Evolutionary conservation across 805 yeast genomes (phyloP), one percentile per base, ranked within the genome.

Genomic region (Wickerhamomyces silvicola): DNA sequence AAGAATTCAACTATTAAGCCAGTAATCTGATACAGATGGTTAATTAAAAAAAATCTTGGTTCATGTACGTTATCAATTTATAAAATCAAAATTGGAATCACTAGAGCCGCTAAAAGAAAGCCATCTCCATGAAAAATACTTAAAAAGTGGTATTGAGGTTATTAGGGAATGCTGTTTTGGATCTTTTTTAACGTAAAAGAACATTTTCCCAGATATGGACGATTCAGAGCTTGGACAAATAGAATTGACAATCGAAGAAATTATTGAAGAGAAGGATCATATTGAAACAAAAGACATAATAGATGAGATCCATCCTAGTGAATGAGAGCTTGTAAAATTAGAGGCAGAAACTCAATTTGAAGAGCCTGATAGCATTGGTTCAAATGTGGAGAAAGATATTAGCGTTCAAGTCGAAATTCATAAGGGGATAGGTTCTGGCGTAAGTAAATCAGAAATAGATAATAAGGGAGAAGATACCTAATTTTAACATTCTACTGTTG

Each of bases 121-220:
- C 32, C 70, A 69, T 30, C 58, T 73, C 4, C 57, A 63, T 24
- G 75, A 76, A 35, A 72, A 78, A 30, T 83, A 76, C 48, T 60
- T 88, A 35, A 87, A 86, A 45, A 65, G 94, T 42, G 80, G 75
- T 43, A 70, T 90, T 23, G 97, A 92, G 54, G 75, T 84, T 4
- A 75, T 85, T 36, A 69, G 98, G 52, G 97, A 88, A 52, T 81
- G 75, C 45, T 75, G 85, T 12, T 82, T 80, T 54, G 81, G 79
- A 18, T 76, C 92, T 1, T 63, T 85, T 3, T 71, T 81, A 35
- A 73, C 79, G 2, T 81, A 69, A 52, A 70, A 68, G 37, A 72
- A 84, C 5, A 70, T 82, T 1, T 82, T 85, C 50, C 67, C 71
- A 5, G 59, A 51, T 24, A 57, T 53, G 8, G 46, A 49, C n/a